phyloP scores from a whole-genome alignment of 371 early-diverging fungal species.

The Phascolomyces articulosus region DNA sequence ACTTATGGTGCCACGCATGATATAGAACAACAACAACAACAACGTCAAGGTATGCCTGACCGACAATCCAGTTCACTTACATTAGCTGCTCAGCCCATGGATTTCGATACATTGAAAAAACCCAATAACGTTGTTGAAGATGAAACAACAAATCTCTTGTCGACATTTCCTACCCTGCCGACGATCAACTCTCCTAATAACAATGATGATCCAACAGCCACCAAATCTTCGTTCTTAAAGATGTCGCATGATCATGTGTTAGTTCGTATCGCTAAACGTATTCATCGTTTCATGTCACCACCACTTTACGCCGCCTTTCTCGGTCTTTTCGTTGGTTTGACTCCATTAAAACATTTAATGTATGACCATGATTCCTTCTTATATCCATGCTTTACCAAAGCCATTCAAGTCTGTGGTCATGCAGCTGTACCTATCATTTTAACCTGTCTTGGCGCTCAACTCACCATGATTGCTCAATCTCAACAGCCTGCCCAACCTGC shows the following conservation, averaged over 20 bases:
- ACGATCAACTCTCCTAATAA: background rate
- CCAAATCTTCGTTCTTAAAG: too few species aligned
- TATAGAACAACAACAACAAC: slow-evolving; percentile 1
- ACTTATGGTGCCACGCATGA: slow-evolving; percentile 6
- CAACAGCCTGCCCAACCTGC: slow-evolving; percentile 17
- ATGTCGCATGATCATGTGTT: background rate
- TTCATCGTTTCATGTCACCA: slow-evolving; percentile 58
- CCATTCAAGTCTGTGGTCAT: slow-evolving; percentile 67
- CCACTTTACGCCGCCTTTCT: slow-evolving; percentile 66
- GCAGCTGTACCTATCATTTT: slow-evolving; percentile 75
- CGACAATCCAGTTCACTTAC: slow-evolving; percentile 22
- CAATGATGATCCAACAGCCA: background rate
- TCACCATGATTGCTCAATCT: slow-evolving; percentile 32
- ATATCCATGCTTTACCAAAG: slow-evolving; percentile 60
- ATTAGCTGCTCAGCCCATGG: slow-evolving; percentile 17
- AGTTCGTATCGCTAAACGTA: background rate
- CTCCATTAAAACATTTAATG: slow-evolving; percentile 55
- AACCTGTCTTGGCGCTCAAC: slow-evolving; percentile 73
- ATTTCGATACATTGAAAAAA: background rate
- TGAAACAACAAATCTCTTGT: slow-evolving; percentile 11
- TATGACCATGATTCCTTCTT: slow-evolving; percentile 55
- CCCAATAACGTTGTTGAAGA: background rate
- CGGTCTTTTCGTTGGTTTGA: slow-evolving; percentile 58
- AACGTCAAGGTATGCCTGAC: slow-evolving; percentile 13
- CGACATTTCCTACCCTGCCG: slow-evolving; percentile 10